phyloP scores from a whole-genome alignment of 108 stramenopile genomes.

The Fistulifera solaris region DNA sequence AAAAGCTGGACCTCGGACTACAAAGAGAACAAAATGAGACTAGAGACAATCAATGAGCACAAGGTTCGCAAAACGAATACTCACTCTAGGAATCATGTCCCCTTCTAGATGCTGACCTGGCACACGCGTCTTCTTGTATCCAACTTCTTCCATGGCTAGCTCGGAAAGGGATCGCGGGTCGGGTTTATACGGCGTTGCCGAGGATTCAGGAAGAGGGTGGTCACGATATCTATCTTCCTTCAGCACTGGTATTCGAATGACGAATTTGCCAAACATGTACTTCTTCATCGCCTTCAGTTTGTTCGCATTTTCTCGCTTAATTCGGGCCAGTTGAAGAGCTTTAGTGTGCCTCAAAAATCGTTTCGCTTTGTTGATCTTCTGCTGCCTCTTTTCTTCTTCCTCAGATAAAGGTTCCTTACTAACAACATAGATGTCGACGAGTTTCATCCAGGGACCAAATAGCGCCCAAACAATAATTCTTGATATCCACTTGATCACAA shows the following conservation, averaged over 20 bases:
- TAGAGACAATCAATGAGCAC: neutral
- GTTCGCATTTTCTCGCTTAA: conserved; percentile 11
- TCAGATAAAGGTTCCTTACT: conserved; percentile 4
- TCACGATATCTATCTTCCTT: conserved; percentile 64
- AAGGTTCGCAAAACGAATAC: neutral
- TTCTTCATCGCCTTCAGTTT: conserved; percentile 71
- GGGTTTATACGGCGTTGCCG: conserved; percentile 38
- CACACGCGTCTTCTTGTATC: conserved; percentile 26
- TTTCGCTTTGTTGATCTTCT: conserved; percentile 6
- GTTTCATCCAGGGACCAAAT: conserved; percentile 73
- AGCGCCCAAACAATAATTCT: conserved; percentile 51
- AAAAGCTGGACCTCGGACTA: conserved; percentile 8
- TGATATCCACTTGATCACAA: conserved; percentile 41
- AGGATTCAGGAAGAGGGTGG: conserved; percentile 51
- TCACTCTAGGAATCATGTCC: conserved; percentile 18
- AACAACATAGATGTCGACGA: conserved; percentile 50
- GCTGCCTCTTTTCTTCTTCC: neutral
- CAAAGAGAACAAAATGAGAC: neutral
- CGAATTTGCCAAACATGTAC: conserved; percentile 60
- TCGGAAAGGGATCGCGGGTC: conserved; percentile 25
- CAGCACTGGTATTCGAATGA: conserved; percentile 50
- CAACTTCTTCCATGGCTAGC: conserved; percentile 70
- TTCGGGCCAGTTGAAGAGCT: conserved; percentile 3
- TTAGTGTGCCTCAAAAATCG: conserved; percentile 1
- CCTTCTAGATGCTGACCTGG: conserved; percentile 18